Conservation (phyloP, 495 filamentous ascomycete genomes). For the Neurospora tetrasperma region DNA sequence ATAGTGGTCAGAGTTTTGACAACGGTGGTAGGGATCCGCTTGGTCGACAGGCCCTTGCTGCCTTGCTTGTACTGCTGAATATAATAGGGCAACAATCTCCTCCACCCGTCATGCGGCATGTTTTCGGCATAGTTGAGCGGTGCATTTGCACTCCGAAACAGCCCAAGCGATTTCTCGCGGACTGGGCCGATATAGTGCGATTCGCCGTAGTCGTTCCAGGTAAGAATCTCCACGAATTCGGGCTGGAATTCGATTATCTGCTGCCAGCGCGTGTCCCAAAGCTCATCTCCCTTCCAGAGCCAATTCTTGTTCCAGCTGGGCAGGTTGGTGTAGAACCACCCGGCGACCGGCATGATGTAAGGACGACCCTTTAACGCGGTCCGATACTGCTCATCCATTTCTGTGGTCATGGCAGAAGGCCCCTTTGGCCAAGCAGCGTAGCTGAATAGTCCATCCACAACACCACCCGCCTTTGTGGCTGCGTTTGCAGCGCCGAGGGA, state of each 20-base stretch:
- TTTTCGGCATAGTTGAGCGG: slow-evolving; percentile 12
- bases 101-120: slow-evolving; percentile 16
- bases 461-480: slow-evolving; percentile 20
- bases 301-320: slow-evolving; percentile 48
- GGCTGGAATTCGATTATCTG: slow-evolving; percentile 42
- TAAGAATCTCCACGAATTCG: slow-evolving; percentile 52
- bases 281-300: slow-evolving; percentile 45
- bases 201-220: slow-evolving; percentile 65
- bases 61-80: slow-evolving; percentile 16
- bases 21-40: background rate
- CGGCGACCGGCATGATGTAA: slow-evolving; percentile 50
- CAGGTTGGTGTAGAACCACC: slow-evolving; percentile 58
- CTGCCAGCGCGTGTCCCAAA: slow-evolving; percentile 51
- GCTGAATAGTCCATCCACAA: slow-evolving; percentile 48
- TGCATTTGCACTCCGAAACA: slow-evolving; percentile 8
- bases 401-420: slow-evolving; percentile 32
- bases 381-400: slow-evolving; percentile 36
- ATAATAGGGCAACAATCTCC: slow-evolving; percentile 17
- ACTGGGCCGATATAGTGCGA: slow-evolving; percentile 44
- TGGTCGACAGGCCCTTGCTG: background rate
- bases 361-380: slow-evolving; percentile 34
- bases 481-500: slow-evolving; percentile 11
- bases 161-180: slow-evolving; percentile 15
- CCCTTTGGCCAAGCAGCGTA: slow-evolving; percentile 50
- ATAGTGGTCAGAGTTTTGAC: background rate